Base-by-base conservation (phyloP, 768 basidiomycete species). In the Tylopilus vinaceipallidus region DNA sequence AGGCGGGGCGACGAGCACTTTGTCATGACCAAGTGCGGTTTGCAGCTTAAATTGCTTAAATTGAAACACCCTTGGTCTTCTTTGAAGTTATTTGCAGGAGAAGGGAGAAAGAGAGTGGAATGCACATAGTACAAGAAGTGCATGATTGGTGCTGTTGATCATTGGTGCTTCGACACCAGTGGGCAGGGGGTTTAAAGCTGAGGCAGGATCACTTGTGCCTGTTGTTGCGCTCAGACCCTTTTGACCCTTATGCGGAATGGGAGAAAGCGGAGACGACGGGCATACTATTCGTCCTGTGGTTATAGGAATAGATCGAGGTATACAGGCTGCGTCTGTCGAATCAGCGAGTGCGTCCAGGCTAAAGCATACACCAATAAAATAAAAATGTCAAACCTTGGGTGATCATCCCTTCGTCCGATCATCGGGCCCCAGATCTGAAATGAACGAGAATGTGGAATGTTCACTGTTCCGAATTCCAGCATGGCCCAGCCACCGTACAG, bases 11-110 rank as follows among this genome's bases (percentile, higher is more conserved):
- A 66, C 49, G 51, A 43, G 35, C 48, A 66, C 40, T 65, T 67
- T 22, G 39, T 60, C 35, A 60, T 69, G 67, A 69, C 65, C 7
- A 69, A 66, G 40, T 63, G 65, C 33, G 65, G 67, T n/a, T 40
- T 66, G 22, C 60, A 69, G 19, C 46, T 66, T 23, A 62, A 57
- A 20, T 29, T 69, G 2, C 53, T 66, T 33, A 20, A 62, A 1
- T 35, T 65, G 17, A 43, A 58, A 13, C 40, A 69, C 11, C 62
- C 61, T 3, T 64, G 56, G 13, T 14, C 54, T 3, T 47, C 42
- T 3, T 30, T 55, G 26, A 49, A 37, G 27, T 29, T 66, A 17
- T 46, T 59, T 27, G 65, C 66, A 38, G 57, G 53, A 4, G 29
- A 7, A 4, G 54, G 52, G 14, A 40, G 22, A 19, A 40, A 40